phyloP scores from a whole-genome alignment of 2,329 filamentous ascomycete species.

The Nigrospora oryzae region DNA sequence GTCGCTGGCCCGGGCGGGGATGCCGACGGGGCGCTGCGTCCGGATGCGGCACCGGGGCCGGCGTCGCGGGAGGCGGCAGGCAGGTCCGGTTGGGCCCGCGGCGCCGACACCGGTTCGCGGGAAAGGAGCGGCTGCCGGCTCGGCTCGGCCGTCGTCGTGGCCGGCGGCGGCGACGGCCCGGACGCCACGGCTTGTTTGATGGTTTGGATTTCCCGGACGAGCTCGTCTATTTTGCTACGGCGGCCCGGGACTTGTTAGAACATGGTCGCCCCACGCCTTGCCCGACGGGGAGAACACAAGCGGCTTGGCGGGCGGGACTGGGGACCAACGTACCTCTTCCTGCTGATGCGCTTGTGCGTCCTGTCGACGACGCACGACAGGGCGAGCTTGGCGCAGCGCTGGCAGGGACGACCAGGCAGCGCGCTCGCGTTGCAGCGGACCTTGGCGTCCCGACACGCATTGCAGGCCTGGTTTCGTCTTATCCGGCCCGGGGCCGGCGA shows the following conservation, averaged over 20 bases:
- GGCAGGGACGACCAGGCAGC: slow-evolving; percentile 16
- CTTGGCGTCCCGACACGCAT: slow-evolving; percentile 23
- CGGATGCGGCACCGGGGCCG: slow-evolving; percentile 2
- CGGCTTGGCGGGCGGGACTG: neutral
- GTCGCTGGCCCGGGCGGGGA: slow-evolving; percentile 19
- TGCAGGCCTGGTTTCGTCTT: slow-evolving; percentile 23
- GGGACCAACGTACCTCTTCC: slow-evolving; percentile 16
- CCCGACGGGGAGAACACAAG: neutral
- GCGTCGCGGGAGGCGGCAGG: slow-evolving; percentile 4
- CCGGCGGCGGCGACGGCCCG: neutral
- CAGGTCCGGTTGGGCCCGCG: neutral
- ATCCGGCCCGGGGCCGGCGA: slow-evolving; percentile 12
- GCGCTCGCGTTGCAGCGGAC: slow-evolving; percentile 23
- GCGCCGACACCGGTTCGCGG: too few species aligned
- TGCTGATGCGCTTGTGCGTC: slow-evolving; percentile 21
- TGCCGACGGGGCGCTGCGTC: slow-evolving; percentile 15
- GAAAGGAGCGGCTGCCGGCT: too few species aligned
- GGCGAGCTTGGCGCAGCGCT: slow-evolving; percentile 19
- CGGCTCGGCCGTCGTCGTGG: too few species aligned
- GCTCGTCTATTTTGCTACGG: slow-evolving; percentile 44
- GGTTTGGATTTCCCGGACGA: slow-evolving; percentile 44
- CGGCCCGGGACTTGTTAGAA: neutral
- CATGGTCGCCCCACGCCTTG: too few species aligned
- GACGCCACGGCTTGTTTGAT: slow-evolving; percentile 42
- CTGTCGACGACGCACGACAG: slow-evolving; percentile 20